Evolutionary conservation across 2,329 filamentous ascomycete genomes (phyloP).

Genomic region (Pyrenochaeta sp.): DNA sequence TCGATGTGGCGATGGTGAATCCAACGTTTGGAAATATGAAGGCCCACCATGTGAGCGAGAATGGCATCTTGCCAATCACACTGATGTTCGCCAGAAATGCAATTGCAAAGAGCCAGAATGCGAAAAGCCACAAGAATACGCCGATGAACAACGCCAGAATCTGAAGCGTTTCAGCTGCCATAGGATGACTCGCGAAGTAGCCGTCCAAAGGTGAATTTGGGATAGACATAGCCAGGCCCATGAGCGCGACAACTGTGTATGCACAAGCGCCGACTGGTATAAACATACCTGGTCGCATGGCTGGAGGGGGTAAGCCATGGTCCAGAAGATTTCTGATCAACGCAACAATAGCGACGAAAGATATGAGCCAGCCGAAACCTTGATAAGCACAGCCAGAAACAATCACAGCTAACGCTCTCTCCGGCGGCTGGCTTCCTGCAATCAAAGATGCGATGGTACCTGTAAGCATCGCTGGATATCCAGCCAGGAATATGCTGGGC

Average conservation of each 20-base stretch:
- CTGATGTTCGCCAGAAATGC: slow-evolving; percentile 38
- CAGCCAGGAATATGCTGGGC: slow-evolving; percentile 75
- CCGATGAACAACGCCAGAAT: slow-evolving; percentile 53
- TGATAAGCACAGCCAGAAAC: slow-evolving; percentile 72
- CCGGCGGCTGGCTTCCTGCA: slow-evolving; percentile 64
- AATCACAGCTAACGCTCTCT: slow-evolving; percentile 66
- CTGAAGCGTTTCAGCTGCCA: slow-evolving; percentile 43
- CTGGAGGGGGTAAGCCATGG: slow-evolving; percentile 65
- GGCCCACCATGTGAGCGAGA: slow-evolving; percentile 68
- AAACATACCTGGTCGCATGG: slow-evolving; percentile 73
- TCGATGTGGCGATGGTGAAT: slow-evolving; percentile 47
- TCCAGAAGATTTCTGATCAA: slow-evolving; percentile 73
- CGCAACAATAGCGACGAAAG: slow-evolving; percentile 72
- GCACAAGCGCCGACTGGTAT: slow-evolving; percentile 75
- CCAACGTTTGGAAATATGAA: slow-evolving; percentile 57
- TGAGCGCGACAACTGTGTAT: slow-evolving; percentile 74
- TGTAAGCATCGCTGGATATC: slow-evolving; percentile 73
- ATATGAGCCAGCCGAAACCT: slow-evolving; percentile 71
- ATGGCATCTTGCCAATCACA: slow-evolving; percentile 50
- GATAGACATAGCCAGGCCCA: slow-evolving; percentile 69
- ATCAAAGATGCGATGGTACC: slow-evolving; percentile 74
- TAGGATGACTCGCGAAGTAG: slow-evolving; percentile 32
- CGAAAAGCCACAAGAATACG: slow-evolving; percentile 70
- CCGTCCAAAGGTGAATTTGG: slow-evolving; percentile 45
- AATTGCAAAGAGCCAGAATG: slow-evolving; percentile 61